Conservation (phyloP, 257 asterid genomes). For the Fraxinus excelsior region DNA sequence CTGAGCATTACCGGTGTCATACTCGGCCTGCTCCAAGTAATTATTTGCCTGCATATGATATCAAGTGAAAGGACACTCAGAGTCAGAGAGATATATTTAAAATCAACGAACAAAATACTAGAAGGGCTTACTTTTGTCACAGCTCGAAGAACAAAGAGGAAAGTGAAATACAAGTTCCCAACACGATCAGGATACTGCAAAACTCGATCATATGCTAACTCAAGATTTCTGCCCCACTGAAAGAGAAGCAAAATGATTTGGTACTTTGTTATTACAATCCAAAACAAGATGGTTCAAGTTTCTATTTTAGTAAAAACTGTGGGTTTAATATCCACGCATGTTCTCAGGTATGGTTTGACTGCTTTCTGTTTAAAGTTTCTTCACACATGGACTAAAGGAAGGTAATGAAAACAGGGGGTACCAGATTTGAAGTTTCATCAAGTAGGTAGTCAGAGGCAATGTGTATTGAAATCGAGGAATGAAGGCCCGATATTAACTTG, state of each 20-base stretch:
- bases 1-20: constrained; percentile 68
- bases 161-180: constrained; percentile 83
- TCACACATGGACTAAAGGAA: not conserved
- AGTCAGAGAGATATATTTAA: constrained; percentile 11
- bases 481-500: constrained; percentile 93
- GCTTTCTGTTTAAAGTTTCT: constrained; percentile 10
- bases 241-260: constrained; percentile 39
- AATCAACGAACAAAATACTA: constrained; percentile 8
- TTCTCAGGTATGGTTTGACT: constrained; percentile 6
- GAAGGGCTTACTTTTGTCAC: constrained; percentile 72
- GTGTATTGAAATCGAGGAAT: constrained; percentile 87
- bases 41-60: constrained; percentile 57
- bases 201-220: constrained; percentile 81
- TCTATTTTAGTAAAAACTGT: not conserved
- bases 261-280: not conserved
- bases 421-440: constrained; percentile 77
- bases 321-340: not conserved
- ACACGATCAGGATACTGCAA: constrained; percentile 88
- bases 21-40: constrained; percentile 95
- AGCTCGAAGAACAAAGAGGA: constrained; percentile 94
- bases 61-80: constrained; percentile 14
- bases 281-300: not conserved
- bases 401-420: constrained; percentile 31
- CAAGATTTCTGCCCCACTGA: constrained; percentile 92
- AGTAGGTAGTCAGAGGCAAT: constrained; percentile 84